Evolutionary conservation across 306 rosid species (phyloP), one percentile per base, ranked within the genome.

Genomic region (Oemleria cerasiformis): DNA sequence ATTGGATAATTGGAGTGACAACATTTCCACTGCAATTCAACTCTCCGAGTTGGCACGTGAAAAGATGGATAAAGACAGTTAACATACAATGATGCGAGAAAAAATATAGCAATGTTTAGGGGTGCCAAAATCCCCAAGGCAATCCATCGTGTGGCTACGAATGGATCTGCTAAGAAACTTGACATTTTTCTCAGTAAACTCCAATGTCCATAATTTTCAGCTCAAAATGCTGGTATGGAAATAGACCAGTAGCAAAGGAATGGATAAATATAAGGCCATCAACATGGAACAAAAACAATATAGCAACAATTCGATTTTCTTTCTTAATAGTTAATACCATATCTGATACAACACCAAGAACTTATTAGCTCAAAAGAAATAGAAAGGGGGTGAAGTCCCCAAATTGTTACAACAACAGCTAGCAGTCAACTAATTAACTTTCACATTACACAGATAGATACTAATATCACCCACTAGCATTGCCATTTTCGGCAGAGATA

Each of bases 401-500:
- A 53, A 53, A 76, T 65, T 77, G 79, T 73, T 69, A 74, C 81
- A 70, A 75, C 84, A 82, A 76, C 74, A 60, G 65, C 83, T 63
- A 73, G 78, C 73, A 72, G 79, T 74, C 82, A 70, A 40, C 77
- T 39, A 43, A 78, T 70, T 70, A 44, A 73, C 36, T 30, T 57
- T 77, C 51, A 71, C 68, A 77, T 60, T 73, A 71, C 74, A 75
- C 74, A 75, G 74, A 87, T 61, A 42, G 58, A 76, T 39, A 13
- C 66, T 38, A 38, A 76, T 50, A 68, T 84, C 74, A 87, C 43
- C 80, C 81, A 62, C 84, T 79, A 5, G 77, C 86, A 66, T 30
- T 30, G 36, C 36, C 36, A 30, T 83, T 83, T 80, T 81, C 86
- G n/a, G 84, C 82, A 48, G 87, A 82, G 62, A 60, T 84, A 7